Evolutionary conservation across 2,329 filamentous ascomycete genomes (phyloP).

Genomic region (Colletotrichum sp.): DNA sequence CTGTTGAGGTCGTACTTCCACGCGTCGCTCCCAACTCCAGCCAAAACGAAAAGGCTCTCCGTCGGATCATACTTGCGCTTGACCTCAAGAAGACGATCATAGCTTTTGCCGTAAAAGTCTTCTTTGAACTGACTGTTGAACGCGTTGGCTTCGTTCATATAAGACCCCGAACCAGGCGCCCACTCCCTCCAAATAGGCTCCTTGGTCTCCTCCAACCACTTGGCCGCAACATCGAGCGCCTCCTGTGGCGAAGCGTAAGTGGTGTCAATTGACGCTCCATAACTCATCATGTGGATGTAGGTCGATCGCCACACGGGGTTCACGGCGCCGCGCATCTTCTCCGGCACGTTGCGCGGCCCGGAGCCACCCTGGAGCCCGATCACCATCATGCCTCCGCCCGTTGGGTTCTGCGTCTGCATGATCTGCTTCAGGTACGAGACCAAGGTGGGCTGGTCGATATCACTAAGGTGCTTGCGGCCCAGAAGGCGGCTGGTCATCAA

Average conservation of each 20-base stretch:
- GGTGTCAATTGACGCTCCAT: not conserved
- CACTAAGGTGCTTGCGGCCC: conserved; percentile 19
- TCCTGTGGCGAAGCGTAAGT: conserved; percentile 23
- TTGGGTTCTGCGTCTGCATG: not conserved
- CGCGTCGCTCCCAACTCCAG: conserved; percentile 31
- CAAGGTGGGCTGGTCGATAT: not conserved
- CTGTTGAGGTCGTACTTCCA: conserved; percentile 20
- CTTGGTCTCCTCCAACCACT: conserved; percentile 28
- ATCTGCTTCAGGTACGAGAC: conserved; percentile 7
- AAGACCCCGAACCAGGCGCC: conserved; percentile 27
- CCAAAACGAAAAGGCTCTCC: conserved; percentile 30
- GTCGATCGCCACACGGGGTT: conserved; percentile 51
- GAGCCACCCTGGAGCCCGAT: conserved; percentile 19
- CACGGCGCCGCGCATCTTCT: conserved; percentile 28
- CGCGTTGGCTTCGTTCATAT: conserved; percentile 36
- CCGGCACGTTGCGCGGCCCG: conserved; percentile 1
- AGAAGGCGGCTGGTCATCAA: conserved; percentile 18
- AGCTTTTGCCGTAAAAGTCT: conserved; percentile 33
- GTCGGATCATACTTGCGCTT: conserved; percentile 36
- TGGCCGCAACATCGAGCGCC: conserved; percentile 26
- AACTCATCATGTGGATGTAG: conserved; percentile 36
- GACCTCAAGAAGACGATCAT: conserved; percentile 28
- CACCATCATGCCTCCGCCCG: not conserved
- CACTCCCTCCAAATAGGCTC: conserved; percentile 31
- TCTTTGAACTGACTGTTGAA: conserved; percentile 32